Conservation (phyloP, 2,329 filamentous ascomycete genomes). For the Aspergillus japonicus region DNA sequence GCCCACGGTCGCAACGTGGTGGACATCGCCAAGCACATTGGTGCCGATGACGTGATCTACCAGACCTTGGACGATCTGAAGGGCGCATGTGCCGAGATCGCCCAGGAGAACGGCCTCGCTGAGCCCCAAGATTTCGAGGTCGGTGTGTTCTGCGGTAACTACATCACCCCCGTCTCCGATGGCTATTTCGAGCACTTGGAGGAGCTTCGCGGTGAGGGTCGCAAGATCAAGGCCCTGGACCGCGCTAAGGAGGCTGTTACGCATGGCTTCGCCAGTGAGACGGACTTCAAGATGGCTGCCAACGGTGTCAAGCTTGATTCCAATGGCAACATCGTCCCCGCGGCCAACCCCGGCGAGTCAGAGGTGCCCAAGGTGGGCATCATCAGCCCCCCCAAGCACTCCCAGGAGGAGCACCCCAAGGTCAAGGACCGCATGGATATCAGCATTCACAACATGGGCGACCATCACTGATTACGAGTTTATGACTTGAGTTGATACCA, state of each 20-base stretch:
- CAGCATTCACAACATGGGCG: constrained; percentile 58
- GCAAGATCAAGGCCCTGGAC: constrained; percentile 65
- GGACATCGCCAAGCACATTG: constrained; percentile 66
- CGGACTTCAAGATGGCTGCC: constrained; percentile 61
- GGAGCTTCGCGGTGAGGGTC: constrained; percentile 66
- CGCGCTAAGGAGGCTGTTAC: constrained; percentile 63
- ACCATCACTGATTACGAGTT: constrained; percentile 40
- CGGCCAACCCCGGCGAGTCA: constrained; percentile 25
- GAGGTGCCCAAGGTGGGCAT: constrained; percentile 26
- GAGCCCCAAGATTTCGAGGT: constrained; percentile 72
- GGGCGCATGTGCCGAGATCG: constrained; percentile 71
- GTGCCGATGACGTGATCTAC: constrained; percentile 74
- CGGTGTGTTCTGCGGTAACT: constrained; percentile 86
- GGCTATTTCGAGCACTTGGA: constrained; percentile 82
- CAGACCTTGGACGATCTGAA: constrained; percentile 77
- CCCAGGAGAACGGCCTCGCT: constrained; percentile 52
- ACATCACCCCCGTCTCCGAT: constrained; percentile 74
- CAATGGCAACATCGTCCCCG: constrained; percentile 58
- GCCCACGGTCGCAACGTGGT: constrained; percentile 64
- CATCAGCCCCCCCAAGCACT: constrained; percentile 18
- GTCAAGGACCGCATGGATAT: constrained; percentile 58
- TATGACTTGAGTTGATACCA: constrained; percentile 8
- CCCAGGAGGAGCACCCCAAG: constrained; percentile 38
- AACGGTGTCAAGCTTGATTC: constrained; percentile 60
- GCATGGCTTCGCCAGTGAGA: constrained; percentile 60